These are phyloP conservation scores for Mortierella sp. DNA, from an alignment of 371 early-diverging fungal genomes.

Conservation along the genomic window DNA sequence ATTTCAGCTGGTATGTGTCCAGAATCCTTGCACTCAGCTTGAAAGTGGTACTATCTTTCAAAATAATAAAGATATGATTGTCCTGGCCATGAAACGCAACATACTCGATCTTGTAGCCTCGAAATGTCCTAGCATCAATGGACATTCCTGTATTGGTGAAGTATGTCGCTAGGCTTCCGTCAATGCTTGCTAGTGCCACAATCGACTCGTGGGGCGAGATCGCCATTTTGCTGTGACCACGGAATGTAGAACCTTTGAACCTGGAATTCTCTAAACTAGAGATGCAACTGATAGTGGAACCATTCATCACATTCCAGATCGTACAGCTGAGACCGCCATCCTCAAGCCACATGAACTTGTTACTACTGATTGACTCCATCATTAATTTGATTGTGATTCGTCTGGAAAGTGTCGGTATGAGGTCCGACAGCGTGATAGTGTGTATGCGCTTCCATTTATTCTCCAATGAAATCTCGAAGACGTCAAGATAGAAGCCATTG, in stretches of 20 bases:
- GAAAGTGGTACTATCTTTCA: conserved; percentile 25
- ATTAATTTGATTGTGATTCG: conserved; percentile 54
- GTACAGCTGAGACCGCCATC: conserved; percentile 41
- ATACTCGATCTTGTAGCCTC: conserved; percentile 43
- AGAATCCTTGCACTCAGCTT: conserved; percentile 32
- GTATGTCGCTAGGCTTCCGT: conserved; percentile 46
- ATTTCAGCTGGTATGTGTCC: conserved; percentile 43
- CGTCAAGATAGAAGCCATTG: conserved; percentile 41
- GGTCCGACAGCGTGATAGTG: conserved; percentile 39
- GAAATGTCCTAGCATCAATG: conserved; percentile 38
- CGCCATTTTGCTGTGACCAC: conserved; percentile 50
- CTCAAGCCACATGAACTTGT: conserved; percentile 53
- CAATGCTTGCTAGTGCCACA: conserved; percentile 46
- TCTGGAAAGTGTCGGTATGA: conserved; percentile 42
- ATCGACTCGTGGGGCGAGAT: conserved; percentile 50
- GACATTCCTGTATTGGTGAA: conserved; percentile 46
- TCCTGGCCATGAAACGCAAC: conserved; percentile 42
- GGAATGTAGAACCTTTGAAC: conserved; percentile 42
- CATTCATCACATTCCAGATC: conserved; percentile 44
- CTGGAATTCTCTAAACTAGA: conserved; percentile 32
- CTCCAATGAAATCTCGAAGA: conserved; percentile 31
- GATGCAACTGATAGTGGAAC: conserved; percentile 37
- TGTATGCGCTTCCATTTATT: conserved; percentile 40
- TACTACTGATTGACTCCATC: conserved; percentile 48
- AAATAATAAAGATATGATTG: conserved; percentile 38